These are phyloP conservation scores for Chytriomyces sp. DNA, from an alignment of 192 early-diverging fungal genomes.

Conservation along the genomic window DNA sequence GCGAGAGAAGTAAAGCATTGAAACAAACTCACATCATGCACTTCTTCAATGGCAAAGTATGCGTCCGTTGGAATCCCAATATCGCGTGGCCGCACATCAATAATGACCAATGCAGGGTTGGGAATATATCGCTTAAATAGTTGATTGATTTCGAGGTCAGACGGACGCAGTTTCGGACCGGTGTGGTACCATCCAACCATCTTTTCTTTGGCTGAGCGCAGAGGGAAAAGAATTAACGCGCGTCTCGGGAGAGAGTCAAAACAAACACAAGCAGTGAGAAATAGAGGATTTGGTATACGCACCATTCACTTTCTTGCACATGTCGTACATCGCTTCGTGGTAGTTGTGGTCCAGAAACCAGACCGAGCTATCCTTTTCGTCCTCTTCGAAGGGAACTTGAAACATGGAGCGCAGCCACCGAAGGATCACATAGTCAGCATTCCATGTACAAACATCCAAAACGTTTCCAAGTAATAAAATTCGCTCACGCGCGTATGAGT, in stretches of 20 bases:
- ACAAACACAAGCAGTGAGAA: too few species aligned
- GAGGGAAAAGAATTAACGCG: neutral
- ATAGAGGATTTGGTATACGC: conserved; percentile 30
- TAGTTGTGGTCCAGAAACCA: conserved; percentile 99
- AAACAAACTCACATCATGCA: conserved; percentile 80
- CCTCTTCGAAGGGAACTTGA: conserved; percentile 98
- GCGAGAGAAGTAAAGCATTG: too few species aligned
- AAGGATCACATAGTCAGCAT: too few species aligned
- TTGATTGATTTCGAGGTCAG: conserved; percentile 97
- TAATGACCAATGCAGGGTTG: conserved; percentile 96
- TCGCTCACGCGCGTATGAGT: conserved; percentile 90
- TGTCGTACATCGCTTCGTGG: conserved; percentile 98
- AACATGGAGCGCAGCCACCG: neutral
- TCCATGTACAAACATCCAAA: too few species aligned
- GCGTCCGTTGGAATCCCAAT: conserved; percentile 95
- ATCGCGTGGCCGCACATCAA: conserved; percentile 94
- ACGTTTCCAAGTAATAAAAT: too few species aligned
- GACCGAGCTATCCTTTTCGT: conserved; percentile 95
- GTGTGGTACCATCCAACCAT: conserved; percentile 98
- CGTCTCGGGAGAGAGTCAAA: too few species aligned
- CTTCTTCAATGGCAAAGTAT: conserved; percentile 97
- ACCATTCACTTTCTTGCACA: conserved; percentile 99
- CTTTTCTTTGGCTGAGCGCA: conserved; percentile 81
- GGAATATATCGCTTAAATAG: conserved; percentile 93
- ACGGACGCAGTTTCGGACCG: conserved; percentile 94